These are phyloP conservation scores for Comarum palustre DNA, from an alignment of 306 rosid genomes.

Conservation along the genomic window DNA sequence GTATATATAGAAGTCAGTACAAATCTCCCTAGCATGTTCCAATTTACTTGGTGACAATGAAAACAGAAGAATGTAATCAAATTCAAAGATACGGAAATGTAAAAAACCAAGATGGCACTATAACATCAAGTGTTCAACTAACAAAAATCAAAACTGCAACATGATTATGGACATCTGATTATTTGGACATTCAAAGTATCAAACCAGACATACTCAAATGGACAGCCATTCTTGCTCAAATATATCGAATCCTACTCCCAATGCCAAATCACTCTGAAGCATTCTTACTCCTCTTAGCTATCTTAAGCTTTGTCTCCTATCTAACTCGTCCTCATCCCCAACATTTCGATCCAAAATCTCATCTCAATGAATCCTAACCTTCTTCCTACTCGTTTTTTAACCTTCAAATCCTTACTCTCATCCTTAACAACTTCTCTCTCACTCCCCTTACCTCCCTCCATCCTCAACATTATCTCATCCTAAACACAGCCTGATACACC, in stretches of 20 bases:
- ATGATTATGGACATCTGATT: background rate
- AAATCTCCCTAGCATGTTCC: background rate
- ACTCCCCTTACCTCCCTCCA: conserved; percentile 43
- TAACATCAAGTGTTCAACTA: background rate
- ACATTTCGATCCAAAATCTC: conserved; percentile 55
- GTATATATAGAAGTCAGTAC: background rate
- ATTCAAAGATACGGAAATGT: background rate
- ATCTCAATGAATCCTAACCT: conserved; percentile 72
- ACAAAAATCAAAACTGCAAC: conserved; percentile 11
- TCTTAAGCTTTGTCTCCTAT: conserved; percentile 38
- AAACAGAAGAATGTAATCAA: background rate
- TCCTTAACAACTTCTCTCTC: conserved; percentile 1
- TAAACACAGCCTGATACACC: conserved; percentile 53
- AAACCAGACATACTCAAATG: conserved; percentile 24
- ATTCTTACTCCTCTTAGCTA: conserved; percentile 39
- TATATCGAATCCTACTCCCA: background rate
- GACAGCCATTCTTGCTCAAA: conserved; percentile 17
- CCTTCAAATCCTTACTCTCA: conserved; percentile 1
- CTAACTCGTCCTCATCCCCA: conserved; percentile 20
- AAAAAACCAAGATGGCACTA: background rate
- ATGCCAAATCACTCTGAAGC: conserved; percentile 15
- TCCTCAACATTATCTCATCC: conserved; percentile 49
- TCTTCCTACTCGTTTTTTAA: conserved; percentile 43
- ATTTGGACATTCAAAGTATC: conserved; percentile 27
- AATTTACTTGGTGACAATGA: background rate